Evolutionary conservation across 2,329 filamentous ascomycete species (phyloP).

Genomic region (Aspergillus amoenus): DNA sequence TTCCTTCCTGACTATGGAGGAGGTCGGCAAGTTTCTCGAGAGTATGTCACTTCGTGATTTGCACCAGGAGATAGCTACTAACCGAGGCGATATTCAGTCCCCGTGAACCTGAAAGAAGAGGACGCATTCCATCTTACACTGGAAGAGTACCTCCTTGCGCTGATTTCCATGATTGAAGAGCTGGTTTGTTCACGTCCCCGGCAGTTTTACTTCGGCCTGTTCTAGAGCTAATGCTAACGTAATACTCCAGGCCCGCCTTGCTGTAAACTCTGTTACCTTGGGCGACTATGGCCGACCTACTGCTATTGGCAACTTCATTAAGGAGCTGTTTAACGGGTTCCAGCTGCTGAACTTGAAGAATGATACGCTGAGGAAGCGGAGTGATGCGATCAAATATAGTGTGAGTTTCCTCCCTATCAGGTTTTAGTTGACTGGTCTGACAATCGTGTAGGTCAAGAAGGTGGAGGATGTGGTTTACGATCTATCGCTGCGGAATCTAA

Average conservation of each 20-base stretch:
- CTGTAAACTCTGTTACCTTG: constrained; percentile 90
- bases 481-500: constrained; percentile 78
- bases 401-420: constrained; percentile 33
- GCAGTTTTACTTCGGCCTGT: too few species aligned
- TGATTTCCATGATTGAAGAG: constrained; percentile 87
- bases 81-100: constrained; percentile 56
- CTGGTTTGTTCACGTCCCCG: constrained; percentile 61
- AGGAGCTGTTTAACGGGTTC: constrained; percentile 93
- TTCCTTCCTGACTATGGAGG: constrained; percentile 81
- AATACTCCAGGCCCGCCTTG: constrained; percentile 65
- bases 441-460: constrained; percentile 71
- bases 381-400: constrained; percentile 93
- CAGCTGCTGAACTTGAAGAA: constrained; percentile 98
- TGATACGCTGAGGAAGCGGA: constrained; percentile 80
- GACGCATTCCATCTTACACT: constrained; percentile 95
- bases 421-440: constrained; percentile 1
- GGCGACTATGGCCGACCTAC: constrained; percentile 84
- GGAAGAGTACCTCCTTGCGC: constrained; percentile 89
- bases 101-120: constrained; percentile 83
- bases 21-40: constrained; percentile 75
- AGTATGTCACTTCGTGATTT: constrained; percentile 51
- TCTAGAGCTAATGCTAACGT: too few species aligned
- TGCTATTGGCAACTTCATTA: constrained; percentile 87
- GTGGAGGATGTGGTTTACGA: constrained; percentile 99
- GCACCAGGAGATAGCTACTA: not conserved